Conservation (phyloP, 73 alveolate species). For the Stentor roeselii region DNA sequence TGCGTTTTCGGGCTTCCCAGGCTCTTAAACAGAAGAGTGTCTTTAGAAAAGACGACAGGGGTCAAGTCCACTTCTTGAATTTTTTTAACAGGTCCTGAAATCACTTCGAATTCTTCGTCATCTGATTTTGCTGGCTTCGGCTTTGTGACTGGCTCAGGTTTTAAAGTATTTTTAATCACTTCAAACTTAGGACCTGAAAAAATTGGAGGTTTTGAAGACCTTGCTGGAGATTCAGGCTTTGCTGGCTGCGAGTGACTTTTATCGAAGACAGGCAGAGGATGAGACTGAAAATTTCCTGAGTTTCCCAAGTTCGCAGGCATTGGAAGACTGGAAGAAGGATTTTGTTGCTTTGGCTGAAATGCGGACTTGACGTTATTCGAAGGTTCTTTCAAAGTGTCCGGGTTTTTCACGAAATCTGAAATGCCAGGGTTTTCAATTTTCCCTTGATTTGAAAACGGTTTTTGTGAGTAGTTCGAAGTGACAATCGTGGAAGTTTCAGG, state of each 20-base stretch:
- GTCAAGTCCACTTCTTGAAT: not conserved
- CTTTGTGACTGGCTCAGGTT: not conserved
- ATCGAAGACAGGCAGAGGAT: not conserved
- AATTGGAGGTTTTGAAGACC: not conserved
- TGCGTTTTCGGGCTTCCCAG: not conserved
- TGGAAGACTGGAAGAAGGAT: too few relatives aligned
- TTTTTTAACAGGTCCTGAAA: not conserved
- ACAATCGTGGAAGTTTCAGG: not conserved
- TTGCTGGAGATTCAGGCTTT: too few relatives aligned
- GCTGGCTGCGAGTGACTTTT: not conserved
- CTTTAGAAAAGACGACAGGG: not conserved
- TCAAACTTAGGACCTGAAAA: not conserved
- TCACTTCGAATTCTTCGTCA: not conserved
- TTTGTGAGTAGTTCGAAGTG: too few relatives aligned
- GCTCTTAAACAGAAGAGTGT: not conserved
- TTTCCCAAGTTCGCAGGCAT: too few relatives aligned
- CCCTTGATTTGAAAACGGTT: too few relatives aligned
- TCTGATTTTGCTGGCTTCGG: too few relatives aligned
- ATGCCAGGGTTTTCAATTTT: too few relatives aligned
- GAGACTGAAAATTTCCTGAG: not conserved
- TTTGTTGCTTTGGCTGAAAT: too few relatives aligned
- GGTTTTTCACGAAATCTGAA: too few relatives aligned
- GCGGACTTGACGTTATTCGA: too few relatives aligned
- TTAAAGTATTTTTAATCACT: not conserved
- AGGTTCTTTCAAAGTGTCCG: too few relatives aligned